Percentiles rank a stretch among this genome's conserved stretches.
Evolutionary conservation across 352 stramenopile species (phyloP).

Genomic region (Globisporangium uncinulatum): DNA sequence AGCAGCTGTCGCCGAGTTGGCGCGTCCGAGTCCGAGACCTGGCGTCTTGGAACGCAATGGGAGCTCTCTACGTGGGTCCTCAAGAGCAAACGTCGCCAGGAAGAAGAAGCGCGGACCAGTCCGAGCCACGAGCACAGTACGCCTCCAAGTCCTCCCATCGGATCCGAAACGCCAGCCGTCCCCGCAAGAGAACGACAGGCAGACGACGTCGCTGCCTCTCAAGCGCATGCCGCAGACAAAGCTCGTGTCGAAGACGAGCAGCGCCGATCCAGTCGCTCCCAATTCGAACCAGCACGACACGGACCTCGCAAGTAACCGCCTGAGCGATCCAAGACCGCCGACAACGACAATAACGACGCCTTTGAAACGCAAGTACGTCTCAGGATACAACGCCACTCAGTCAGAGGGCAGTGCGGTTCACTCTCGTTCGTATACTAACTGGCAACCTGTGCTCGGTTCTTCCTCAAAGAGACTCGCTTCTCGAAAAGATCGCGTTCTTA

Average conservation of each 20-base stretch:
- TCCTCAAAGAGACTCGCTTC: slow-evolving; percentile 2
- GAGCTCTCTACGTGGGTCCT: not conserved
- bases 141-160: not conserved
- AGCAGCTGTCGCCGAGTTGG: not conserved
- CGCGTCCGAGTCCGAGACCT: not conserved
- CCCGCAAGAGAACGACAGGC: not conserved
- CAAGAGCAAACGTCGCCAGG: not conserved
- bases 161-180: not conserved
- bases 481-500: slow-evolving; percentile 13
- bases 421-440: not conserved
- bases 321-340: not conserved
- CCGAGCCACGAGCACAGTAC: not conserved
- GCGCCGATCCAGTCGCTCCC: not conserved
- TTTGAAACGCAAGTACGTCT: not conserved
- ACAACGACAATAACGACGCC: not conserved
- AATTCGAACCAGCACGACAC: slow-evolving; percentile 32
- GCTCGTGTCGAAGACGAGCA: not conserved
- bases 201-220: not conserved
- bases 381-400: not conserved
- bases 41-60: not conserved
- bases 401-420: no score
- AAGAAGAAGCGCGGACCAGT: not conserved
- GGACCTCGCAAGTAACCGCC: not conserved
- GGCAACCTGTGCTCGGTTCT: not conserved
- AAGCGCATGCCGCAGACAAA: not conserved